Percentiles rank a stretch among this genome's conserved stretches.
Evolutionary conservation across 805 yeast species (phyloP).

Genomic region (Ogataea methanolica): DNA sequence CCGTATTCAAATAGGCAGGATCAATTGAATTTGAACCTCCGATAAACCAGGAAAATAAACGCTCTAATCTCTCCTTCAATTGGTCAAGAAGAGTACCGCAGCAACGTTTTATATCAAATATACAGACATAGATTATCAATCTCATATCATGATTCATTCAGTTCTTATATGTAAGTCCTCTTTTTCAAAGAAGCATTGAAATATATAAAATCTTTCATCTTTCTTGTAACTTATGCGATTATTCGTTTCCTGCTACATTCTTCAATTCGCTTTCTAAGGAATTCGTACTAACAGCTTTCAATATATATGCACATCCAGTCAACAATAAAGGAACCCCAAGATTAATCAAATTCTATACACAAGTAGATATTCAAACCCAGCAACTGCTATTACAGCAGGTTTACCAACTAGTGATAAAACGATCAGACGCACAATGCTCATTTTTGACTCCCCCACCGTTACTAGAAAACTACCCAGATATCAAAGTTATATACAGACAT

Average conservation of each 20-base stretch:
- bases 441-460: slow-evolving; percentile 87
- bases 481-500: slow-evolving; percentile 87
- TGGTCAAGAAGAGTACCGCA: no score
- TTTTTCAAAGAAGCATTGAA: no score
- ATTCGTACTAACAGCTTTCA: slow-evolving; percentile 3
- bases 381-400: slow-evolving; percentile 77
- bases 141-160: slow-evolving; percentile 67
- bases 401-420: slow-evolving; percentile 63
- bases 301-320: slow-evolving; percentile 37
- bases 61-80: no score
- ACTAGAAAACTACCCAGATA: slow-evolving; percentile 58
- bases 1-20: no score
- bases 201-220: no score
- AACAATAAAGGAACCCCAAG: slow-evolving; percentile 90
- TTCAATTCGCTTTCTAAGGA: not conserved
- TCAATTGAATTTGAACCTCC: no score
- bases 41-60: no score
- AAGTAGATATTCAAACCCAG: slow-evolving; percentile 82
- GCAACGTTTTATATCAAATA: not conserved
- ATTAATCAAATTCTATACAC: slow-evolving; percentile 85
- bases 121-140: not conserved
- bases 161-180: slow-evolving; percentile 66
- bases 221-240: no score
- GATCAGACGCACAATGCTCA: slow-evolving; percentile 78
- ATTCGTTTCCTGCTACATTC: not conserved